Base-by-base conservation (phyloP, 306 rosid genomes). In the Psophocarpus tetragonolobus region DNA sequence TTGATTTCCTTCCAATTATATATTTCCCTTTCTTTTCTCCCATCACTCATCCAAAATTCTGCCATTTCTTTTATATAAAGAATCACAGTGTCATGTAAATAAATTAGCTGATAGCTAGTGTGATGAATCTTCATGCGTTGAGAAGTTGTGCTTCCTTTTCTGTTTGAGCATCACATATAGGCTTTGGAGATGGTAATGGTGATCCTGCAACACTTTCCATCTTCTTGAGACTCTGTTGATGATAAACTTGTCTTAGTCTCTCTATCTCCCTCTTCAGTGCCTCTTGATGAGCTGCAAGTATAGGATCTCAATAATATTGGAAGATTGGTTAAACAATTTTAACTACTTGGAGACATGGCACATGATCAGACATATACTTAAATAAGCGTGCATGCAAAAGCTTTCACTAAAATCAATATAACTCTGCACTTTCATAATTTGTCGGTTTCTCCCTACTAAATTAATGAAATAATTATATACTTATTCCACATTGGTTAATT, bases 251-350 rank as follows among this genome's bases (percentile, higher is more conserved):
- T 81, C 97, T 86, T 48, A 95, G 81, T 83, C 99, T 92, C 79
- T 95, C 97, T 83, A 95, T 92, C 83, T 95, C 99, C 78, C 94
- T 92, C 91, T 92, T 95, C 68, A 95, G 71, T 77, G 99, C 97
- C 61, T 91, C 99, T 86, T 95, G 99, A 87, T 95, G 99, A 73
- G 98, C 98, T 94, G 89, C 91, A 85, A 58, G 45, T 8, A 32
- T 80, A 21, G 5, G 10, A 44, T 44, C 24, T 13, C 67, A 58
- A 54, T 45, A 56, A 53, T 47, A 45, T 44, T 63, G 50, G 23
- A 76, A 30, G 42, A 76, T 78, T 74, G 30, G 39, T 42, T 69
- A 65, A 82, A 45, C 29, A 50, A 60, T 67, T 61, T 9, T 36
- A 24, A 56, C 79, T 63, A 54, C 45, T 42, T 9, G 45, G 78